These are phyloP conservation scores for Fusarium pseudoanthophilum DNA, from an alignment of 2,329 filamentous ascomycete genomes.

Conservation along the genomic window DNA sequence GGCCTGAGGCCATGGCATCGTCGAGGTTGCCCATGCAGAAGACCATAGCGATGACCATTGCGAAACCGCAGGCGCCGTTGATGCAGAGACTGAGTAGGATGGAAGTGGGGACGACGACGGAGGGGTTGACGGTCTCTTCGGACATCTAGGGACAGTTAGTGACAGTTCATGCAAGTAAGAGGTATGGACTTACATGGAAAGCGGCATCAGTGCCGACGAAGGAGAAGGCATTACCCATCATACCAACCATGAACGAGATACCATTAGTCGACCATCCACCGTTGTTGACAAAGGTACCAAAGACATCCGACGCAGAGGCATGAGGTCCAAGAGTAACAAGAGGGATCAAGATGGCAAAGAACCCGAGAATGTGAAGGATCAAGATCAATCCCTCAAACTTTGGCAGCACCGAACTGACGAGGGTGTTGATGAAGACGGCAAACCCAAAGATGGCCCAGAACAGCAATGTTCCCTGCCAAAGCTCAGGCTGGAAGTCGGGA, in stretches of 20 bases:
- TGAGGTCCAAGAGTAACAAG: slow-evolving; percentile 49
- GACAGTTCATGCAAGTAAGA: fast-evolving
- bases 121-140: slow-evolving; percentile 60
- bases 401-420: slow-evolving; percentile 57
- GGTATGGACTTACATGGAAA: slow-evolving; percentile 39
- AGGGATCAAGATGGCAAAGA: slow-evolving; percentile 48
- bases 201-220: slow-evolving; percentile 48
- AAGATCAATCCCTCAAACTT: slow-evolving; percentile 62
- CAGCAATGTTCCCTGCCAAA: slow-evolving; percentile 62
- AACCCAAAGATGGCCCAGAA: slow-evolving; percentile 59
- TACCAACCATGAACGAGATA: slow-evolving; percentile 58
- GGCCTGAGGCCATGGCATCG: slow-evolving; percentile 55
- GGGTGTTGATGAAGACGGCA: slow-evolving; percentile 62
- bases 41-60: slow-evolving; percentile 66
- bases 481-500: slow-evolving; percentile 51
- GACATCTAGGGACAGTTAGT: slow-evolving; percentile 48
- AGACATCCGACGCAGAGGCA: slow-evolving; percentile 52
- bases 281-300: slow-evolving; percentile 56
- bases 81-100: slow-evolving; percentile 61
- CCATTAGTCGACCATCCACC: slow-evolving; percentile 57
- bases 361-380: slow-evolving; percentile 57
- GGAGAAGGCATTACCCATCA: slow-evolving; percentile 54
- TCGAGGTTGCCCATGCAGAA: slow-evolving; percentile 64
- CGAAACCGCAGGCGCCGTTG: slow-evolving; percentile 64
- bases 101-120: slow-evolving; percentile 60